Percentiles rank a stretch among this genome's conserved stretches.
These are phyloP conservation scores for Ceratobasidium sp. DNA, from an alignment of 1,284 basidiomycete genomes.

Conservation along the genomic window DNA sequence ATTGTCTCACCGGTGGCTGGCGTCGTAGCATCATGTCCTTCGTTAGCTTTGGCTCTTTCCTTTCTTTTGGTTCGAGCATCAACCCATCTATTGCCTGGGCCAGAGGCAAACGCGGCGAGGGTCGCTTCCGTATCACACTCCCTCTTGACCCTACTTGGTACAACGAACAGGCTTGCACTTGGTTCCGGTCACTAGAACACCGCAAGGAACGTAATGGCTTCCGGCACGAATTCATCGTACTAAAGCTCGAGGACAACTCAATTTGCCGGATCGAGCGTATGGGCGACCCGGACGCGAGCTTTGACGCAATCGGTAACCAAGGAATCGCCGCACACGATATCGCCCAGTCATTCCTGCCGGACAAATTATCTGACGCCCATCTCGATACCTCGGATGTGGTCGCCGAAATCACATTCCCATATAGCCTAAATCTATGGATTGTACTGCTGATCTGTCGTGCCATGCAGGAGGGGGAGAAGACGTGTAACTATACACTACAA, in stretches of 20 bases:
- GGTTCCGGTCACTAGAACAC: slow-evolving; percentile 1
- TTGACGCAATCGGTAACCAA: slow-evolving; percentile 6
- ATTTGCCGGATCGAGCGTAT: slow-evolving; percentile 25
- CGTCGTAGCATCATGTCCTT: too few relatives aligned
- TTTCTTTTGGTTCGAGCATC: neutral
- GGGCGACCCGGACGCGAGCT: slow-evolving; percentile 20
- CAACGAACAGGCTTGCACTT: slow-evolving; percentile 11
- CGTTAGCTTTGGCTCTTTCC: too few relatives aligned
- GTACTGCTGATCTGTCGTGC: slow-evolving; percentile 22
- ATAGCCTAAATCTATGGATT: neutral
- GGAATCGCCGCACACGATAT: slow-evolving; percentile 19
- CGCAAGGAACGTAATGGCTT: slow-evolving; percentile 14
- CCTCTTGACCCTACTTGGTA: slow-evolving; percentile 16
- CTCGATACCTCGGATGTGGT: slow-evolving; percentile 17
- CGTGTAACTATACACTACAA: slow-evolving; percentile 15
- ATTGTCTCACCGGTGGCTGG: too few relatives aligned
- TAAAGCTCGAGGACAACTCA: neutral
- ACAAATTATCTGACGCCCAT: neutral
- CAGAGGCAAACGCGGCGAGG: neutral
- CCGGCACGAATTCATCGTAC: slow-evolving; percentile 28
- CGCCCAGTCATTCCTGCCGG: neutral
- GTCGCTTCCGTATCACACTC: neutral
- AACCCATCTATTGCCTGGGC: slow-evolving; percentile 10
- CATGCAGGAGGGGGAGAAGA: slow-evolving; percentile 30
- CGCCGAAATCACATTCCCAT: neutral